Conservation (phyloP, 345 rosid genomes). For the Streptanthus diversifolius region DNA sequence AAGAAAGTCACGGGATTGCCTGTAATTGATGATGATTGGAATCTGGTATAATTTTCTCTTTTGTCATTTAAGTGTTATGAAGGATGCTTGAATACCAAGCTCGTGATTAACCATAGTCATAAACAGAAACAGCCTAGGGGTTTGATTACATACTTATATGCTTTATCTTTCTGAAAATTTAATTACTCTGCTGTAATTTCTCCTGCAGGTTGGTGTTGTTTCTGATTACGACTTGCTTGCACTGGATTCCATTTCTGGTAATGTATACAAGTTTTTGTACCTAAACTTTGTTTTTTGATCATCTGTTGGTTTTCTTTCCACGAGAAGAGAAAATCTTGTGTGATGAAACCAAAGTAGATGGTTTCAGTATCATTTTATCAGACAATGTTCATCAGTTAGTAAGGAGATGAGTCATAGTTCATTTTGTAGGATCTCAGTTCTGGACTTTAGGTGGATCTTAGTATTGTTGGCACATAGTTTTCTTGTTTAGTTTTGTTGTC, state of each 20-base stretch:
- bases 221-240: conserved; percentile 94
- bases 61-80: background rate
- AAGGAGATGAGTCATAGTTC: background rate
- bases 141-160: background rate
- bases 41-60: conserved; percentile 47
- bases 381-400: background rate
- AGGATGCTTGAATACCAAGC: background rate
- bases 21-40: conserved; percentile 85
- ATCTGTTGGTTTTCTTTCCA: background rate
- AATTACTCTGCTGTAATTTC: background rate
- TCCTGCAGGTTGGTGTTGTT: conserved; percentile 89
- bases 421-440: background rate
- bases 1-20: conserved; percentile 89
- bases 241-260: conserved; percentile 86
- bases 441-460: background rate
- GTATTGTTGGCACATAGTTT: background rate
- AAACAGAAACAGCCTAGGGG: background rate
- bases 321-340: background rate
- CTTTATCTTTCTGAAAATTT: background rate
- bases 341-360: background rate
- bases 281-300: background rate
- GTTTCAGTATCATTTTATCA: background rate
- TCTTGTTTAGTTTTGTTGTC: background rate
- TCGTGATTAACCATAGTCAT: background rate
- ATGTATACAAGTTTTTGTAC: background rate